Percentiles rank a stretch among this genome's conserved stretches.
These are phyloP conservation scores for Pseudoscleropodium purum DNA, from an alignment of 225 moss, liverwort and hornwort species.

Conservation along the genomic window DNA sequence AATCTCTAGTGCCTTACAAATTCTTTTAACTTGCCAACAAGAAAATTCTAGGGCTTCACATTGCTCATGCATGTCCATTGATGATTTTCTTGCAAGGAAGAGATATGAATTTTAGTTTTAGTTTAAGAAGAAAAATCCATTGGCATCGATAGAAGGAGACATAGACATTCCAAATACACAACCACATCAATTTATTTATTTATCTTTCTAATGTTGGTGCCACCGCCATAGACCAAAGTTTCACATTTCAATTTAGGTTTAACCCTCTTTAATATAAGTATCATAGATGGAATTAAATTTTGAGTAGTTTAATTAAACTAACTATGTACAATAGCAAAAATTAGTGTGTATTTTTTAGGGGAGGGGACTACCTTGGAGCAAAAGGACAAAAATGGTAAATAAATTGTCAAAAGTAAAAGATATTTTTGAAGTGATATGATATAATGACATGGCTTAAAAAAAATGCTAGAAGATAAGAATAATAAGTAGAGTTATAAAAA, in stretches of 20 bases:
- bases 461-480: not conserved
- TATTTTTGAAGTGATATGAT: not conserved
- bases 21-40: not conserved
- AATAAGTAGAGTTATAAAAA: not conserved
- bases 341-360: fast-evolving
- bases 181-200: not conserved
- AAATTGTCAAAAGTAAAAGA: not conserved
- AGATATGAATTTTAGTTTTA: not conserved
- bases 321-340: not conserved
- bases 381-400: not conserved
- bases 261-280: not conserved
- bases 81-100: not conserved
- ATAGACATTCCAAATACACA: not conserved
- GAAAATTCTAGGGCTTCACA: not conserved
- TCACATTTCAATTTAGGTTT: no score
- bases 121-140: not conserved
- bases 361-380: fast-evolving
- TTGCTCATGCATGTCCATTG: fast-evolving
- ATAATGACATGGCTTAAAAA: not conserved
- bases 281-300: fast-evolving
- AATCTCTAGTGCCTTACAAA: fast-evolving
- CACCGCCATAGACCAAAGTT: fast-evolving
- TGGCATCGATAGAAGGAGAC: fast-evolving
- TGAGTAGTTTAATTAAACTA: fast-evolving
- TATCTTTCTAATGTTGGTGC: not conserved